phyloP scores from a whole-genome alignment of 768 basidiomycete genomes.

The Chiua virens region DNA sequence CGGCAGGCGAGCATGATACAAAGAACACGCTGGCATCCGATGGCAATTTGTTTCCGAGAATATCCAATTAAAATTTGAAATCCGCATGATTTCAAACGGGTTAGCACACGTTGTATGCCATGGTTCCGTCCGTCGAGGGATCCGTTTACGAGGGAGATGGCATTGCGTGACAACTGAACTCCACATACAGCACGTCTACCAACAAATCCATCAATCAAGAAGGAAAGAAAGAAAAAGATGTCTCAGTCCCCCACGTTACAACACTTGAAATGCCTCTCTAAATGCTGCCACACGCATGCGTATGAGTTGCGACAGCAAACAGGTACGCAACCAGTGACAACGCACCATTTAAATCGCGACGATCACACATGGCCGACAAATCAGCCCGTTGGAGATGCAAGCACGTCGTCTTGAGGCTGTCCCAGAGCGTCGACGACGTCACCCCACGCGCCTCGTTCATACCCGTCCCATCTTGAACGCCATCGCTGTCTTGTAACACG shows the following conservation, averaged over 20 bases:
- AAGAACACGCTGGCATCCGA: too few relatives aligned
- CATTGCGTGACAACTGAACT: too few relatives aligned
- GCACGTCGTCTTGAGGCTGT: slow-evolving; percentile 80
- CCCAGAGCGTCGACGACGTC: slow-evolving; percentile 81
- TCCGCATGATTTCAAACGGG: too few relatives aligned
- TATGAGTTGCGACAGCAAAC: neutral
- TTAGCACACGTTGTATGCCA: too few relatives aligned
- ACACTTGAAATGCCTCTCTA: slow-evolving; percentile 8
- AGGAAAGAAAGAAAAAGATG: too few relatives aligned
- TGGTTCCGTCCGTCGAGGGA: too few relatives aligned
- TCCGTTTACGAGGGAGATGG: too few relatives aligned
- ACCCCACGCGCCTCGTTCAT: slow-evolving; percentile 63
- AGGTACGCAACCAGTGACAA: neutral
- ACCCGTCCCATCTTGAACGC: slow-evolving; percentile 46
- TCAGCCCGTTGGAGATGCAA: slow-evolving; percentile 79
- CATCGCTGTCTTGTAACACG: slow-evolving; percentile 84
- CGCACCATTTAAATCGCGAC: slow-evolving; percentile 65
- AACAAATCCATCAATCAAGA: too few relatives aligned
- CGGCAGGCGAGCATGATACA: too few relatives aligned
- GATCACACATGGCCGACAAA: slow-evolving; percentile 71
- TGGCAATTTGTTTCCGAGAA: too few relatives aligned
- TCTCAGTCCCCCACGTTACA: neutral
- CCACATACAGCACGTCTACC: too few relatives aligned
- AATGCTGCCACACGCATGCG: slow-evolving; percentile 7
- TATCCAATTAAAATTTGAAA: too few relatives aligned